phyloP scores from a whole-genome alignment of 1,139 yeast species.

The Sugiyamaella neomexicana region DNA sequence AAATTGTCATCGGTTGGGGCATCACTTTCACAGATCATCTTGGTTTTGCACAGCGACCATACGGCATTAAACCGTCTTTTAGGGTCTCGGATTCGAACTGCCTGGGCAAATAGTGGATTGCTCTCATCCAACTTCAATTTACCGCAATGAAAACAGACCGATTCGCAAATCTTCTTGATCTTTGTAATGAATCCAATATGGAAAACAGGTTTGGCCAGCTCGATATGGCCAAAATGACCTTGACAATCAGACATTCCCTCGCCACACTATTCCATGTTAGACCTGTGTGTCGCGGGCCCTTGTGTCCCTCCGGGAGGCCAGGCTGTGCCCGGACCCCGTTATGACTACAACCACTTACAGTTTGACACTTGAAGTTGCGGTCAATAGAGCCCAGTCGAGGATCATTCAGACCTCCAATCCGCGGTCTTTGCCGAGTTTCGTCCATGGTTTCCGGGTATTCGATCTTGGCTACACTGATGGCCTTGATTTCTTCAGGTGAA shows the following conservation, averaged over 20 bases:
- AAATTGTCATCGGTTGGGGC: slow-evolving; percentile 62
- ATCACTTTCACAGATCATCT: slow-evolving; percentile 90
- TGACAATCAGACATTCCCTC: slow-evolving; percentile 99
- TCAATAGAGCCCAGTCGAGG: slow-evolving; percentile 97
- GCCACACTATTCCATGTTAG: slow-evolving; percentile 57
- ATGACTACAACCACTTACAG: slow-evolving; percentile 41
- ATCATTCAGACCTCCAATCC: slow-evolving; percentile 95
- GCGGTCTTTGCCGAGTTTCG: slow-evolving; percentile 89
- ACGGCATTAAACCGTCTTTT: slow-evolving; percentile 95
- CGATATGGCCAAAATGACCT: slow-evolving; percentile 99
- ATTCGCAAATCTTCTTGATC: slow-evolving; percentile 92
- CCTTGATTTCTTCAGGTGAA: slow-evolving; percentile 96
- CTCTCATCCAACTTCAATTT: slow-evolving; percentile 81
- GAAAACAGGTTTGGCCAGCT: slow-evolving; percentile 95
- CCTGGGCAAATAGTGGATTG: slow-evolving; percentile 82
- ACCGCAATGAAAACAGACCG: slow-evolving; percentile 99
- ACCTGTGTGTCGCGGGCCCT: background rate
- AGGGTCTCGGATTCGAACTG: slow-evolving; percentile 86
- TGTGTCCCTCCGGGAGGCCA: slow-evolving; percentile 1
- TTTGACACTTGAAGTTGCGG: slow-evolving; percentile 95
- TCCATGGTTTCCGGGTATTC: slow-evolving; percentile 99
- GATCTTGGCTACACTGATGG: slow-evolving; percentile 94
- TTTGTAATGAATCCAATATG: slow-evolving; percentile 91
- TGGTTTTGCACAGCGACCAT: slow-evolving; percentile 87
- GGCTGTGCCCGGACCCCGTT: slow-evolving; percentile 2